These are phyloP conservation scores for Nicotiana paniculata DNA, from an alignment of 257 asterid species.

Conservation along the genomic window DNA sequence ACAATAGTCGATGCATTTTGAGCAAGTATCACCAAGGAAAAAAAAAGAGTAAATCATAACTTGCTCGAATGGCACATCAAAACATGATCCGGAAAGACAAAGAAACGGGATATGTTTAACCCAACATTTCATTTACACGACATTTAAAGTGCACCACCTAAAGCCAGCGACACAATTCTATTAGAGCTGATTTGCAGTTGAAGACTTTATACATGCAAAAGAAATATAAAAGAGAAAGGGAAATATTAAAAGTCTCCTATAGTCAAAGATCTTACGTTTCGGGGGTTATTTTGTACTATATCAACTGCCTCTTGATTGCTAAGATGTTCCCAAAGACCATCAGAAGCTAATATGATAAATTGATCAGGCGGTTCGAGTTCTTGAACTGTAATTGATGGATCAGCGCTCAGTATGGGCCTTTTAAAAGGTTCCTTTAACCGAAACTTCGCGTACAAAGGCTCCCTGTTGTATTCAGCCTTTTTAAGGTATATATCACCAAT, in stretches of 20 bases:
- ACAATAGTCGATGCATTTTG: background rate
- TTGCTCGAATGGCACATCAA: background rate
- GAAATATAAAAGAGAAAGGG: background rate
- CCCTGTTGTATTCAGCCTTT: conserved; percentile 46
- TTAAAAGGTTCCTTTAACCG: conserved; percentile 37
- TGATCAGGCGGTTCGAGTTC: conserved; percentile 11
- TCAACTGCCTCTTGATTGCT: conserved; percentile 46
- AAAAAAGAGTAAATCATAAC: background rate
- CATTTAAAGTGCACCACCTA: background rate
- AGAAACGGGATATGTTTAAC: background rate
- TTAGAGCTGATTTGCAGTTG: background rate
- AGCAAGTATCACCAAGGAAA: background rate
- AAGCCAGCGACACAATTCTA: background rate
- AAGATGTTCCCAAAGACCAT: conserved; percentile 44
- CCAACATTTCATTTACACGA: background rate
- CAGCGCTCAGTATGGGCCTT: conserved; percentile 37
- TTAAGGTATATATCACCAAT: conserved; percentile 49
- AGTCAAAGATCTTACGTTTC: conserved; percentile 26
- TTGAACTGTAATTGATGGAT: conserved; percentile 12
- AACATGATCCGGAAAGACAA: background rate
- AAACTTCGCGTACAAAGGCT: conserved; percentile 40
- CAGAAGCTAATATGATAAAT: conserved; percentile 13
- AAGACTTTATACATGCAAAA: background rate
- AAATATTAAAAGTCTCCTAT: background rate
- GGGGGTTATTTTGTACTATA: conserved; percentile 40